Evolutionary conservation across 352 stramenopile species (phyloP), one percentile per base, ranked within the genome.

Genomic region (Phytophthora niederhauseri): DNA sequence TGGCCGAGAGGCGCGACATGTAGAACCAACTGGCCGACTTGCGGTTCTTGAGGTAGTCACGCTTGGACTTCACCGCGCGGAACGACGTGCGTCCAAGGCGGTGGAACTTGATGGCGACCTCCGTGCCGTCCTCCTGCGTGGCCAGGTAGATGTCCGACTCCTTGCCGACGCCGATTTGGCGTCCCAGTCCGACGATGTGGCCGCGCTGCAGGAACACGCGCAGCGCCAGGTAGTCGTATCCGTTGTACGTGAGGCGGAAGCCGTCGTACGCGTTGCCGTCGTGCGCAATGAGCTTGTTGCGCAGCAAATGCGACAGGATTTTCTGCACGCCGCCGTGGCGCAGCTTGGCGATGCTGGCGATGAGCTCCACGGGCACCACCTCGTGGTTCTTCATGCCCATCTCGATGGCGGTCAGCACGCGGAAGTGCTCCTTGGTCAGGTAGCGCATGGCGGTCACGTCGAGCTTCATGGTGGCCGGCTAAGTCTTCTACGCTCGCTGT

Each of bases 71-170:
- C 53, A 99, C 97, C 22, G 97, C 97, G 19, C 97, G 93, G 83
- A 99, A 99, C 22, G 93, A 99, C 30, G 98, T 99, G 64, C 98
- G 87, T 50, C 98, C 98, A 12, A 99, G 89, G n/a, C 98, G 95
- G 83, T 99, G 98, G 74, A 99, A 98, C 80, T 99, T 99, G 56
- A 99, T 96, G 5, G 98, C 97, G 22, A 99, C 78, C 71, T 99
- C 94, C 14, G 97, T 98, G 62, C 97, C 97, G 68, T 99, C 93
- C 17, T 94, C 85, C 62, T 95, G 87, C 6, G 84, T 93, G 22
- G 95, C 97, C 48, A 99, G 70, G 76, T 99, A 99, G 61, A 99
- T 98, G 81, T 99, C 98, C 17, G 91, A 98, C 76, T 99, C 98
- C 72, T 99, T 99, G 43, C 98, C 98, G 30, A 99, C 97, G 26